Base-by-base conservation (phyloP, 441 rosid species). In the Mallotus japonicus region DNA sequence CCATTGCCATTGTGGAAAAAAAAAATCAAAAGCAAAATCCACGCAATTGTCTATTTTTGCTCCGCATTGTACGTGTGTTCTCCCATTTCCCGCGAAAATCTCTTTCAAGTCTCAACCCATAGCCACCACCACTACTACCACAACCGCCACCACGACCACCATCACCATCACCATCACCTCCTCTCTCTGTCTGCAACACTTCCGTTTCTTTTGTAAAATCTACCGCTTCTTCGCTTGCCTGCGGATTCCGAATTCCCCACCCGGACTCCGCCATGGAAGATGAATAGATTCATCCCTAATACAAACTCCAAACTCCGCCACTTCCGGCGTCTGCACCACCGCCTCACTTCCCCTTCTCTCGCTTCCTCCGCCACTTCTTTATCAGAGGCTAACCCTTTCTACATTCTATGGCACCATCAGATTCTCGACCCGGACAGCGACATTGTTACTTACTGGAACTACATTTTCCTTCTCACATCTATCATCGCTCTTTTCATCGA, bases 371-470 rank as follows among this genome's bases (percentile, higher is more conserved):
- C 73, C 9, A 50, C 82, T 66, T 82, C 85, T 71, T 77, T 85
- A 51, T 8, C 47, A n/a, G 80, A 73, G 12, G 62, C 49, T 20
- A 57, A 73, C 63, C 89, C 86, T 65, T 86, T 89, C 60, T 83
- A 79, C 13, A 78, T 84, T 70, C 83, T 89, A 4, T 80, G 86
- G 90, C 79, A 85, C 77, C 71, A 88, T 81, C 87, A 83, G 72
- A 81, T 84, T 71, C 95, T 89, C 44, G 94, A 94, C 59, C 97
- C 97, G 0, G 87, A 89, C 57, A 88, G 97, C 85, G 87, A 82
- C 17, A 78, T 89, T 55, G 85, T 90, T 65, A 77, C 75, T 15
- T 85, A 76, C 79, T 92, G 97, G 97, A 87, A 90, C 80, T 90
- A 83, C 76, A 83, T 92, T 56, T 90, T 94, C 85, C 89, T 94